A percentile compares a stretch with the other conserved stretches of the same genome.
phyloP scores from a whole-genome alignment of 495 filamentous ascomycete genomes.

The Xylaria flabelliformis region DNA sequence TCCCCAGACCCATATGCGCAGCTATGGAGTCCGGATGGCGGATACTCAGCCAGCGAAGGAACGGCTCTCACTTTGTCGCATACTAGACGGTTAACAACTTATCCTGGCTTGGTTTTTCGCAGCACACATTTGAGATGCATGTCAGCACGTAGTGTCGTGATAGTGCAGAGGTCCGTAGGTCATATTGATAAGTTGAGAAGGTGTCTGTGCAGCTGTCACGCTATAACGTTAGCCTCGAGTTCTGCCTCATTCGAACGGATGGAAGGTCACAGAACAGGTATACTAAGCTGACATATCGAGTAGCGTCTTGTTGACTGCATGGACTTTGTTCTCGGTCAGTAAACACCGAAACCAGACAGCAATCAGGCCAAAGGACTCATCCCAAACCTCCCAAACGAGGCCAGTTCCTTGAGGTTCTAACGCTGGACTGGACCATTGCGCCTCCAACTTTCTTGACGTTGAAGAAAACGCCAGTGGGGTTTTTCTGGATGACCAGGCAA shows the following conservation, averaged over 20 bases:
- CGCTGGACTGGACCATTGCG: neutral
- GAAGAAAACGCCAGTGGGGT: neutral
- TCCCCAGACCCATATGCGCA: neutral
- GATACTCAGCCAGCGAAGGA: neutral
- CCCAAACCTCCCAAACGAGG: neutral
- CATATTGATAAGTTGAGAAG: neutral
- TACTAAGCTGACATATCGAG: slow-evolving; percentile 2
- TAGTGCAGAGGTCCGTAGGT: neutral
- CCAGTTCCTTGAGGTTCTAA: neutral
- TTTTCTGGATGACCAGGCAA: slow-evolving; percentile 1
- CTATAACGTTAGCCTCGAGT: neutral
- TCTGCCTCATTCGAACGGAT: neutral
- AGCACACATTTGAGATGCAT: slow-evolving; percentile 10
- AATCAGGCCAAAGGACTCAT: slow-evolving; percentile 4
- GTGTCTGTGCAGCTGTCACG: neutral
- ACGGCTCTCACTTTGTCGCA: neutral
- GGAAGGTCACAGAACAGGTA: neutral
- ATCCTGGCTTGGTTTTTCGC: neutral
- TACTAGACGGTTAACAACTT: neutral
- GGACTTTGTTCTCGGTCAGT: neutral
- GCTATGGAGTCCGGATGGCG: neutral
- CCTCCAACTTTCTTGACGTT: neutral
- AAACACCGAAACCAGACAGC: neutral
- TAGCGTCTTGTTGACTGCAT: neutral
- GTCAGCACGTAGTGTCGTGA: slow-evolving; percentile 1